Evolutionary conservation across 2,329 filamentous ascomycete genomes (phyloP), one percentile per base, ranked within the genome.

Genomic region (Penicillium sp.): DNA sequence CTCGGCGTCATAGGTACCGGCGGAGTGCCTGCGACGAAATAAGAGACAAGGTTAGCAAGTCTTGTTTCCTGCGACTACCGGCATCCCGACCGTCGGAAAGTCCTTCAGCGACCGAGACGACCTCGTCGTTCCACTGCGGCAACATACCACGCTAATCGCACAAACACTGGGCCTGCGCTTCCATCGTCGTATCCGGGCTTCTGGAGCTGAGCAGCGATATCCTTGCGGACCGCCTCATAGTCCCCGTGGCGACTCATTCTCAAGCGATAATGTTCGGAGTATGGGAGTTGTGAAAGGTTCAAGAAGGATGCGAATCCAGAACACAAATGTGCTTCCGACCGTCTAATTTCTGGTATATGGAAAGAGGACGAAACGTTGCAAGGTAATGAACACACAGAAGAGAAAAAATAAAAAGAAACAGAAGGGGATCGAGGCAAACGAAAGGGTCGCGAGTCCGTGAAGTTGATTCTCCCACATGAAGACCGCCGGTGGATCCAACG

Each of bases 181-280:
- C 86, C 86, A 73, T 89, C 86, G 66, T 88, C 86, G 70, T 88
- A 88, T 62, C 79, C 83, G 22, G 86, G 85, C 70, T 87, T 84
- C 60, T 83, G 77, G 49, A 87, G 75, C 55, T 86, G 78, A 27
- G 77, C 76, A 60, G 73, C 75, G 55, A 87, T 82, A 66, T 85
- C 83, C 65, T 80, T 79, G 50, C 80, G 80, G 65, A 87, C 85
- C 41, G 81, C 79, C 47, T 73, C 73, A 70, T 79, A 78, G 63
- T 78, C 74, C 47, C 72, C 67, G 43, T 68, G 58, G 41, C 61
- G 66, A 65, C 73, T 77, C 75, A 78, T 77, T 61, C 51, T 69
- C 67, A 67, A 66, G 68, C 66, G 68, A 70, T 67, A 67, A 31
- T 50, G 37, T 63, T 57, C 41, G 60, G 61, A 59, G 58, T 63